Conservation (phyloP, 2,329 filamentous ascomycete genomes). For the Dothistroma septosporum region DNA sequence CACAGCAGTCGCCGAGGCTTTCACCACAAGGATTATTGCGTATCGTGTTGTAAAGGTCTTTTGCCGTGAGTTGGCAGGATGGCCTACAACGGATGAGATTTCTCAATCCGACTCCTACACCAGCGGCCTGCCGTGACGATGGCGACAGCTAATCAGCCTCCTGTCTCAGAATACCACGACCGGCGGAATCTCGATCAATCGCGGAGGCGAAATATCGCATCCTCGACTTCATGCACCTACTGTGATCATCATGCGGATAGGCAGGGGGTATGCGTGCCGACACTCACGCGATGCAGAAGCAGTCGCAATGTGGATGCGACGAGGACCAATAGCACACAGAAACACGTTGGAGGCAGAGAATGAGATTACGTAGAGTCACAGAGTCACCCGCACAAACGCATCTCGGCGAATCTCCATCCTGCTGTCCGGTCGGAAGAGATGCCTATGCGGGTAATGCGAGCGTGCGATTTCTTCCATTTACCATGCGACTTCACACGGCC, state of each 20-base stretch:
- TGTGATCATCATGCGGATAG: slow-evolving; percentile 17
- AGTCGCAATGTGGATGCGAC: slow-evolving; percentile 13
- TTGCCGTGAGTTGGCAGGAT: not conserved
- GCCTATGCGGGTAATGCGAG: slow-evolving; percentile 1
- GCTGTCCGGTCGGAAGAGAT: slow-evolving; percentile 10
- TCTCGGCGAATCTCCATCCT: slow-evolving; percentile 14
- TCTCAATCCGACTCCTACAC: not conserved
- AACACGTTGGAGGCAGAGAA: slow-evolving; percentile 1
- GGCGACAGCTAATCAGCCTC: slow-evolving; percentile 13
- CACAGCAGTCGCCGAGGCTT: not conserved
- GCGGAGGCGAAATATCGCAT: slow-evolving; percentile 4
- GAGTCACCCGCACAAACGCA: slow-evolving; percentile 7
- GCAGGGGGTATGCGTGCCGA: slow-evolving; percentile 12
- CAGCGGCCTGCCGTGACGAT: slow-evolving; percentile 3
- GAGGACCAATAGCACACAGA: slow-evolving; percentile 7
- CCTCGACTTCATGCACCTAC: not conserved
- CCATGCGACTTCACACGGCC: not conserved
- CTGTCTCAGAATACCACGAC: slow-evolving; percentile 20
- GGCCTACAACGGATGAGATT: not conserved
- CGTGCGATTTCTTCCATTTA: not conserved
- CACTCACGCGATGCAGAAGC: slow-evolving; percentile 10
- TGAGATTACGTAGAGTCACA: slow-evolving; percentile 15
- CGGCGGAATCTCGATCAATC: slow-evolving; percentile 20
- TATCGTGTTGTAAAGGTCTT: slow-evolving; percentile 10
- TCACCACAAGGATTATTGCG: not conserved